These are phyloP conservation scores for Malus orientalis DNA, from an alignment of 306 rosid genomes.

Conservation along the genomic window DNA sequence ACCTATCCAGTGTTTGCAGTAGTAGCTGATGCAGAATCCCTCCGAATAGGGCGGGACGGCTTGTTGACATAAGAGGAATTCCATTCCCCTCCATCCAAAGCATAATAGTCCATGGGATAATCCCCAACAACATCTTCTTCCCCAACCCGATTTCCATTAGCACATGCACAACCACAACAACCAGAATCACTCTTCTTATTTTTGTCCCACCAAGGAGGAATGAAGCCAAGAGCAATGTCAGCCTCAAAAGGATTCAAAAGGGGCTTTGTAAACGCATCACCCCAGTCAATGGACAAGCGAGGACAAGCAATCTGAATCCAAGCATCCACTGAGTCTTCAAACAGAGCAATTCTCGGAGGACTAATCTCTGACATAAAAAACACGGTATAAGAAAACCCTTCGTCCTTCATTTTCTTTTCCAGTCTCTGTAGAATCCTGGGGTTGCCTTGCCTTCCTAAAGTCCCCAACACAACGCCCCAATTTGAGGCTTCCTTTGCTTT, in stretches of 20 bases:
- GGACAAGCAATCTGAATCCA: slow-evolving; percentile 98
- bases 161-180: slow-evolving; percentile 28
- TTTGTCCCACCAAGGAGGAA: slow-evolving; percentile 95
- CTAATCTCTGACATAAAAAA: slow-evolving; percentile 85
- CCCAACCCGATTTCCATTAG: slow-evolving; percentile 3
- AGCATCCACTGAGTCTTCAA: slow-evolving; percentile 80
- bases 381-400: slow-evolving; percentile 55
- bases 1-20: neutral
- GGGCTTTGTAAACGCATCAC: slow-evolving; percentile 80
- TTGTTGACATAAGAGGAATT: slow-evolving; percentile 66
- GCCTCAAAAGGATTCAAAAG: slow-evolving; percentile 86
- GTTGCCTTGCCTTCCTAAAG: slow-evolving; percentile 94
- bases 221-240: slow-evolving; percentile 69
- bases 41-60: slow-evolving; percentile 39
- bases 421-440: slow-evolving; percentile 73
- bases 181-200: slow-evolving; percentile 10
- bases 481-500: slow-evolving; percentile 50
- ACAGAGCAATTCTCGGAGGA: slow-evolving; percentile 56
- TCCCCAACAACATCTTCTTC: slow-evolving; percentile 36
- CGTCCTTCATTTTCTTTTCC: slow-evolving; percentile 63
- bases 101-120: slow-evolving; percentile 92
- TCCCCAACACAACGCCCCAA: slow-evolving; percentile 87
- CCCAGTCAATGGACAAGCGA: slow-evolving; percentile 90
- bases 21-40: slow-evolving; percentile 17
- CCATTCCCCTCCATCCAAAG: slow-evolving; percentile 93